Percentiles rank a stretch among this genome's conserved stretches.
Conservation (phyloP, 495 filamentous ascomycete genomes). For the Aspergillus carlsbadensis region DNA sequence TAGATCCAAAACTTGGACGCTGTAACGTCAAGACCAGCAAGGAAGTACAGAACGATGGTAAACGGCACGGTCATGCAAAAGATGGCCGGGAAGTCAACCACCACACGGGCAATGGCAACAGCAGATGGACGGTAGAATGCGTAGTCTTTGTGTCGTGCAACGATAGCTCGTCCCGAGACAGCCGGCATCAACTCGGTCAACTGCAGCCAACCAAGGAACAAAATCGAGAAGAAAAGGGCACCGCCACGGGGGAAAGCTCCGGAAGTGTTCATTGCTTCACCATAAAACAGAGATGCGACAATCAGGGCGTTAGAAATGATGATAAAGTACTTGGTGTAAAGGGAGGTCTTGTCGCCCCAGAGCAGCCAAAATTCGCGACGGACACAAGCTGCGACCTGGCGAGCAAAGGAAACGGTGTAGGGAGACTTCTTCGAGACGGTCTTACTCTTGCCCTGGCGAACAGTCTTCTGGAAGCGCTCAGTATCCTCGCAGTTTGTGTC, state of each 20-base stretch:
- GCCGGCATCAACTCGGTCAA: conserved; percentile 70
- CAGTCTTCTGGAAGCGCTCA: conserved; percentile 65
- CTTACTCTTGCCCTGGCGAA: conserved; percentile 64
- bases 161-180: conserved; percentile 60
- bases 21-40: conserved; percentile 61
- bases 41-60: conserved; percentile 66
- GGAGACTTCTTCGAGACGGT: conserved; percentile 65
- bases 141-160: conserved; percentile 66
- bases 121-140: conserved; percentile 80
- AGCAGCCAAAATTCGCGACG: conserved; percentile 75
- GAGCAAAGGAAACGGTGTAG: conserved; percentile 68
- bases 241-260: conserved; percentile 71
- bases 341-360: conserved; percentile 67
- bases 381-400: conserved; percentile 69
- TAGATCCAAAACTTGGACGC: conserved; percentile 74
- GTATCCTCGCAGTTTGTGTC: conserved; percentile 63
- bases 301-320: conserved; percentile 73
- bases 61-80: conserved; percentile 64
- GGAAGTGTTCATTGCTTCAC: conserved; percentile 58
- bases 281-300: conserved; percentile 72
- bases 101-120: conserved; percentile 63
- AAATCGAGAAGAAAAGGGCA: conserved; percentile 68
- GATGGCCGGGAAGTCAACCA: conserved; percentile 68
- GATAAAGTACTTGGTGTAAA: conserved; percentile 78
- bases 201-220: conserved; percentile 76